A percentile compares a stretch with the other conserved stretches of the same genome.
Evolutionary conservation across 2,329 filamentous ascomycete species (phyloP).

Genomic region (Aquanectria penicillioides): DNA sequence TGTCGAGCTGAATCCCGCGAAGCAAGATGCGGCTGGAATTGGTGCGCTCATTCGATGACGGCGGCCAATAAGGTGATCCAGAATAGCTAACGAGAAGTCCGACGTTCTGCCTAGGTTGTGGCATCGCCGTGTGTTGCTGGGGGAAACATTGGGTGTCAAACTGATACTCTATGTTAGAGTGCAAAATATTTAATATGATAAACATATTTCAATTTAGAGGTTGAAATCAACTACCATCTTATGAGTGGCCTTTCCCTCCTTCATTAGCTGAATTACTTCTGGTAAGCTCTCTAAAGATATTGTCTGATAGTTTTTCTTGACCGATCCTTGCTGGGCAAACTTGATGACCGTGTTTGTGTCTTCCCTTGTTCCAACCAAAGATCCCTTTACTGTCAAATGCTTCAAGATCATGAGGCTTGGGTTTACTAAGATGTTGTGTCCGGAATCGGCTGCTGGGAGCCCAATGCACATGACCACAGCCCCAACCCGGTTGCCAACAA

Average conservation of each 20-base stretch:
- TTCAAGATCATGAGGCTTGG: neutral
- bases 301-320: neutral
- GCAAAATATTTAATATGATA: too few species aligned
- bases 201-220: too few species aligned
- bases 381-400: neutral
- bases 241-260: neutral
- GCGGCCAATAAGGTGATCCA: too few species aligned
- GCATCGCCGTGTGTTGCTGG: too few species aligned
- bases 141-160: too few species aligned
- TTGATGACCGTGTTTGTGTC: neutral
- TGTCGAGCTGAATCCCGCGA: too few species aligned
- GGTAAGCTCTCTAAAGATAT: neutral
- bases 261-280: neutral
- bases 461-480: neutral
- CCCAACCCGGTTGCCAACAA: neutral
- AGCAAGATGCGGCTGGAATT: too few species aligned
- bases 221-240: neutral
- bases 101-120: too few species aligned
- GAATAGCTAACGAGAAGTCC: too few species aligned
- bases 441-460: neutral
- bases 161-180: too few species aligned
- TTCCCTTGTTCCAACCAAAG: neutral
- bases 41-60: too few species aligned
- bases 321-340: neutral
- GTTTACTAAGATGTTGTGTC: neutral